Evolutionary conservation across 2,329 filamentous ascomycete species (phyloP), one percentile per base, ranked within the genome.

Genomic region (Fusarium sp.): DNA sequence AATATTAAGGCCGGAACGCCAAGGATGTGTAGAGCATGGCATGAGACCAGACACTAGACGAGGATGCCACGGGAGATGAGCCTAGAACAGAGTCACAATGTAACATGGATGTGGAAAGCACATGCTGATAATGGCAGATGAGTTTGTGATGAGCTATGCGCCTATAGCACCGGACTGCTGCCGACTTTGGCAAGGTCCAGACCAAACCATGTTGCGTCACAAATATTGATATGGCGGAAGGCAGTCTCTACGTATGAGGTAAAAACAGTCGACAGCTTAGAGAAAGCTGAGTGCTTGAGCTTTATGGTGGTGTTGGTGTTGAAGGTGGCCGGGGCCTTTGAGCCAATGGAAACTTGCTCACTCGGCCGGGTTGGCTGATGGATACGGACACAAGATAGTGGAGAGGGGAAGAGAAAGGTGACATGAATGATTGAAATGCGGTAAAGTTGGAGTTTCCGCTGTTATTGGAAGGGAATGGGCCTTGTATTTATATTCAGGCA

Each of bases 301-400:
- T 70, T 62, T 53, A 51, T 56, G 56, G 48, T 63, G 48, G 66
- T 73, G 71, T 70, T 64, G 72, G 70, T 73, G 73, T 72, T 77
- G 75, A 75, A 65, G 33, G 68, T 56, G 65, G 41, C 71, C 64
- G 63, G 53, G 68, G 66, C 44, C 44, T 47, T 53, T 65, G 56
- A 65, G 70, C 83, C 83, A 85, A 85, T 85, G 79, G 83, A 85
- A 85, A 85, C 83, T 84, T 85, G 83, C 83, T 85, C 83, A 83
- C 70, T 66, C 58, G 61, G 73, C 77, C 70, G 75, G 77, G 76
- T 76, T 71, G 71, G 65, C 69, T 68, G 71, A 76, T 74, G 67
- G 72, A 74, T 70, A 70, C 69, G 71, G 69, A 58, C 56, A 68
- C 48, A 59, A 30, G 30, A 62, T 67, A 71, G 65, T 68, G 48